Conservation (phyloP, 2,329 filamentous ascomycete species). For the Colletotrichum gigasporum region DNA sequence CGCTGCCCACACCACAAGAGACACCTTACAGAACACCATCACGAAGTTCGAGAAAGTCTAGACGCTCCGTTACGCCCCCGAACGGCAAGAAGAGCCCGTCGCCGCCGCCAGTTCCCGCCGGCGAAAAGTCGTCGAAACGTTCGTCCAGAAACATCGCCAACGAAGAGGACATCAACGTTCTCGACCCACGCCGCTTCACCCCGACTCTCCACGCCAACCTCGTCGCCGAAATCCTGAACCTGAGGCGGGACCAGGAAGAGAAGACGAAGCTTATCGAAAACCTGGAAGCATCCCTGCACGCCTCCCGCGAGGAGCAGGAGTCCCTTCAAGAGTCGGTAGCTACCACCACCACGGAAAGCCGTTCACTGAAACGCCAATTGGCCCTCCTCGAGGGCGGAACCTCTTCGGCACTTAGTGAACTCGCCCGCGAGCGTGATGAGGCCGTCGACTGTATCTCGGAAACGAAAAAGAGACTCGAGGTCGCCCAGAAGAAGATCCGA, state of each 20-base stretch:
- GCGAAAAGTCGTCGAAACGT: conserved; percentile 57
- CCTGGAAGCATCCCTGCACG: conserved; percentile 79
- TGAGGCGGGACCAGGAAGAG: conserved; percentile 90
- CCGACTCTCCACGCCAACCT: conserved; percentile 94
- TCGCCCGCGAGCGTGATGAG: conserved; percentile 87
- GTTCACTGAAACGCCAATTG: conserved; percentile 85
- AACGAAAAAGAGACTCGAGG: conserved; percentile 79
- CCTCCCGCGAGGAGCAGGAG: conserved; percentile 79
- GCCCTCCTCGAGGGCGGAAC: conserved; percentile 89
- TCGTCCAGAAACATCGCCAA: conserved; percentile 66
- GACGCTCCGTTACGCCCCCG: conserved; percentile 74
- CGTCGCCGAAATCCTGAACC: conserved; percentile 89
- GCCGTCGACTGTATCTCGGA: conserved; percentile 79
- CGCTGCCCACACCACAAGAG: conserved; percentile 75
- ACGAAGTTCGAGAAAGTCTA: conserved; percentile 67
- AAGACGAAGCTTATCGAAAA: conserved; percentile 88
- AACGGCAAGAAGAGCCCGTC: conserved; percentile 62
- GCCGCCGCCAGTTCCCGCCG: conserved; percentile 58
- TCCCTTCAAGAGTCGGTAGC: conserved; percentile 69
- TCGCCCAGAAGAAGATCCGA: conserved; percentile 79
- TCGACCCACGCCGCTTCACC: conserved; percentile 93
- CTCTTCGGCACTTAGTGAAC: conserved; percentile 82
- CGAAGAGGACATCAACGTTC: conserved; percentile 76
- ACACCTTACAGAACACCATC: conserved; percentile 80
- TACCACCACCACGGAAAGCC: conserved; percentile 76